Evolutionary conservation across 108 stramenopile genomes (phyloP).

Genomic region (Discostella stelligeroides): DNA sequence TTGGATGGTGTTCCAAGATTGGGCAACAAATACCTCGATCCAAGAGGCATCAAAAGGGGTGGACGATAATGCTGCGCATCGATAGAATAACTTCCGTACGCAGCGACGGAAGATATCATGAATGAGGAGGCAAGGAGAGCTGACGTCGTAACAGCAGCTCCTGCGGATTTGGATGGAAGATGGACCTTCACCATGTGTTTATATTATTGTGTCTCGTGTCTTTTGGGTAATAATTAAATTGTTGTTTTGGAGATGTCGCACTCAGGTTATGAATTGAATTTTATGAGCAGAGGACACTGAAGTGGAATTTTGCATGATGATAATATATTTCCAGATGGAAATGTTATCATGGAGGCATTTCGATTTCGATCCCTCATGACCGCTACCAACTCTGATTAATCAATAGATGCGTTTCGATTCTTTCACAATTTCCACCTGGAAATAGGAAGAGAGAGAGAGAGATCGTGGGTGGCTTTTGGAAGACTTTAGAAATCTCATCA

Average conservation of each 20-base stretch:
- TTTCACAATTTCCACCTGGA: neutral
- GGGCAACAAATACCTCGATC: conserved; percentile 16
- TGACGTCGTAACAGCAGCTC: neutral
- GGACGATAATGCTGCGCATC: conserved; percentile 8
- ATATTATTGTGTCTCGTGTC: neutral
- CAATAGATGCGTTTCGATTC: too few relatives aligned
- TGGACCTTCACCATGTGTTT: conserved; percentile 9
- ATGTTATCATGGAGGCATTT: neutral
- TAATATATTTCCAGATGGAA: conserved; percentile 5
- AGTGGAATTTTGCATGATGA: neutral
- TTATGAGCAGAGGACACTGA: conserved; percentile 3
- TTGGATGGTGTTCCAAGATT: conserved; percentile 3
- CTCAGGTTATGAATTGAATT: neutral
- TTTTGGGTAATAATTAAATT: neutral
- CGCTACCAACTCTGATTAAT: too few relatives aligned
- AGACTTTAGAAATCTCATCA: neutral
- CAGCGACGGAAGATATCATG: conserved; percentile 7
- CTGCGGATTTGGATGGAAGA: conserved; percentile 3
- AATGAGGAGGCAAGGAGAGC: neutral
- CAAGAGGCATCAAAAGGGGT: conserved; percentile 4
- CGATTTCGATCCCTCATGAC: too few relatives aligned
- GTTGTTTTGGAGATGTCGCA: neutral
- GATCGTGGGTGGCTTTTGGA: neutral
- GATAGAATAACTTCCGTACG: conserved; percentile 18
- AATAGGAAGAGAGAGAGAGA: neutral